A percentile compares a stretch with the other conserved stretches of the same genome.
Evolutionary conservation across 2,329 filamentous ascomycete genomes (phyloP).

Genomic region (Monosporascus ibericus): DNA sequence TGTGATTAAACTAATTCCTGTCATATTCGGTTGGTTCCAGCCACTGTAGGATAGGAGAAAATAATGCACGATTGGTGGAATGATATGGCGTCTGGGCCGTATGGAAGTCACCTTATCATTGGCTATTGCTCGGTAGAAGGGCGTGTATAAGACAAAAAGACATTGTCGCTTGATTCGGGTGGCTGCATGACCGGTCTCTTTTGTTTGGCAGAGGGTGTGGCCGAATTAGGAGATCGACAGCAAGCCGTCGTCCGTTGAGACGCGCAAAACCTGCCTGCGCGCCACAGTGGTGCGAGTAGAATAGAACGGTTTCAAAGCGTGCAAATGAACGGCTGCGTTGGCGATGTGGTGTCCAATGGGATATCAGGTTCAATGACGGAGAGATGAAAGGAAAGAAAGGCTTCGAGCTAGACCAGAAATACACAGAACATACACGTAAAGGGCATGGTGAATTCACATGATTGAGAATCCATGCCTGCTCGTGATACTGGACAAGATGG

Average conservation of each 20-base stretch:
- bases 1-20: background rate
- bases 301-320: no score
- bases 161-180: background rate
- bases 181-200: background rate
- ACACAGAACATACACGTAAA: background rate
- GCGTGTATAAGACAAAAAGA: background rate
- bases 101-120: no score
- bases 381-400: no score
- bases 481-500: background rate
- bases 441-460: background rate
- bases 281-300: no score
- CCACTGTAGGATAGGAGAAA: background rate
- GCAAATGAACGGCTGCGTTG: no score
- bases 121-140: no score
- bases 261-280: no score
- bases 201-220: background rate
- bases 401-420: background rate
- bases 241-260: no score
- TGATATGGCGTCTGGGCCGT: background rate
- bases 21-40: background rate
- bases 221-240: no score
- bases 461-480: background rate
- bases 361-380: no score
- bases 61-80: background rate
- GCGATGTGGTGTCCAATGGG: no score